phyloP scores from a whole-genome alignment of 208 protist genomes.

The Acanthamoeba polyphaga region DNA sequence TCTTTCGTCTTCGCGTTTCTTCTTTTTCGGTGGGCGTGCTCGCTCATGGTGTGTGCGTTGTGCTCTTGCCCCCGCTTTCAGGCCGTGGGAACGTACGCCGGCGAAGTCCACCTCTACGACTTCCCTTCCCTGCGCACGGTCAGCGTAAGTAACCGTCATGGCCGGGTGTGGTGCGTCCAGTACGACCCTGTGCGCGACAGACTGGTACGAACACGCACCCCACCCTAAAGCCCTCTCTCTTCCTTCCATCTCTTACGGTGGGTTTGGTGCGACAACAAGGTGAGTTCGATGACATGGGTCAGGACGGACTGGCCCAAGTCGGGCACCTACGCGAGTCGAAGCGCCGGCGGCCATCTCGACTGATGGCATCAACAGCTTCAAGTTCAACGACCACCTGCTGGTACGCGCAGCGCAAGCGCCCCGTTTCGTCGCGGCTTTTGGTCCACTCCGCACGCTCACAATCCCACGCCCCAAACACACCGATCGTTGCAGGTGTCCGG shows the following conservation, averaged over 20 bases:
- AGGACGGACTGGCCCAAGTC: not conserved
- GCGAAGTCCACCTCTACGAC: conserved; percentile 17
- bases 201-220: not conserved
- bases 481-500: not conserved
- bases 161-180: conserved; percentile 36
- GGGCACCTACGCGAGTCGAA: conserved; percentile 19
- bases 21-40: too few species aligned
- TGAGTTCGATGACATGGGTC: conserved; percentile 27
- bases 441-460: not conserved
- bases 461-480: not conserved
- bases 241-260: not conserved
- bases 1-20: not conserved
- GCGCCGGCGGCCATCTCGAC: conserved; percentile 16
- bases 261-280: not conserved
- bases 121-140: not conserved
- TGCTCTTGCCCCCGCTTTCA: not conserved
- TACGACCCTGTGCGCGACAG: conserved; percentile 11
- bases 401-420: not conserved
- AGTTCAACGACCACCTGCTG: conserved; percentile 18
- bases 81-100: conserved; percentile 5
- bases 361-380: conserved; percentile 46
- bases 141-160: not conserved
- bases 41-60: not conserved
- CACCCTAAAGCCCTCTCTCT: not conserved
- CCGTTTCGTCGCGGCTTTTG: not conserved